Evolutionary conservation across 768 basidiomycete genomes (phyloP).

Genomic region (Rhizopogon roseolus): DNA sequence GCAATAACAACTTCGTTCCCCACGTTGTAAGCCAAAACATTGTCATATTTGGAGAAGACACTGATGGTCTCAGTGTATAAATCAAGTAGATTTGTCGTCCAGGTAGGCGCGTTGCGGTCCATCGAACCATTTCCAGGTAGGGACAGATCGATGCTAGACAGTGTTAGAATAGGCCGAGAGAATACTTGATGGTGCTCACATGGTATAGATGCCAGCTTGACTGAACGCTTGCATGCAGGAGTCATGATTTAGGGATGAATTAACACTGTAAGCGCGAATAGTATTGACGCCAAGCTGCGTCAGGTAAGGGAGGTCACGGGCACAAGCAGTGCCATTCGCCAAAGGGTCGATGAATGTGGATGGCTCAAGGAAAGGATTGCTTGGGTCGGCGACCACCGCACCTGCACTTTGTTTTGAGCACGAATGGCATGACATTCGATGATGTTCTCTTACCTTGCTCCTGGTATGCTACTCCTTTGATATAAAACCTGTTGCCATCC

Average conservation of each 20-base stretch:
- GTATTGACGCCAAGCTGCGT: conserved; percentile 75
- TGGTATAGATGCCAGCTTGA: conserved; percentile 79
- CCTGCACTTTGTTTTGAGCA: conserved; percentile 18
- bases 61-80: conserved; percentile 77
- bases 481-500: conserved; percentile 76
- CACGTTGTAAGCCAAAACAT: conserved; percentile 84
- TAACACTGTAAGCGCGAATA: conserved; percentile 83
- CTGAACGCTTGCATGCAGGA: conserved; percentile 77
- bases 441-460: conserved; percentile 52
- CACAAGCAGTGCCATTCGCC: conserved; percentile 58
- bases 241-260: conserved; percentile 81
- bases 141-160: conserved; percentile 73
- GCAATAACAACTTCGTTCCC: conserved; percentile 77
- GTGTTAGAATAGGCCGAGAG: conserved; percentile 7
- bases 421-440: background rate
- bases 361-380: conserved; percentile 67
- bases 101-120: conserved; percentile 64
- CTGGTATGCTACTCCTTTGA: conserved; percentile 86
- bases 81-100: conserved; percentile 79
- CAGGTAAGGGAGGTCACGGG: conserved; percentile 76
- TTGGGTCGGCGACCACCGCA: conserved; percentile 33
- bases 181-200: conserved; percentile 46
- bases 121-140: conserved; percentile 85
- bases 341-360: conserved; percentile 79
- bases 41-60: conserved; percentile 80